A percentile compares a stretch with the other conserved stretches of the same genome.
These are phyloP conservation scores for Ceratocystis cacaofunesta DNA, from an alignment of 2,329 filamentous ascomycete species.

Conservation along the genomic window DNA sequence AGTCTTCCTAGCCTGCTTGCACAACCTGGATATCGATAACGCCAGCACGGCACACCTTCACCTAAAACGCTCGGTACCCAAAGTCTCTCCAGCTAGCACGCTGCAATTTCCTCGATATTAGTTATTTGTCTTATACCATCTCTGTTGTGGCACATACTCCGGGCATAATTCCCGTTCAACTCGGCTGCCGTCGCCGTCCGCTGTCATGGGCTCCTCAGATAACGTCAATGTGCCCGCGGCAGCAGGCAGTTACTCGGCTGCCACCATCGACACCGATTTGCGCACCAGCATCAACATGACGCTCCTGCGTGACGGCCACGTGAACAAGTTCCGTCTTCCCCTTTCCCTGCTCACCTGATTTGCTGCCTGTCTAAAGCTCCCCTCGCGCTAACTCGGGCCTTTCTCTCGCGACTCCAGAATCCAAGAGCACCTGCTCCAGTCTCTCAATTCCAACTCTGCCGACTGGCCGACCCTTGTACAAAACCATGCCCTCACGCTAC, in stretches of 20 bases:
- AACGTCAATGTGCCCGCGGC: slow-evolving; percentile 41
- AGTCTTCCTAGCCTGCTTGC: no score
- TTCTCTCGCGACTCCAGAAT: slow-evolving; percentile 31
- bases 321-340: slow-evolving; percentile 35
- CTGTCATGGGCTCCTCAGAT: slow-evolving; percentile 3
- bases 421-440: slow-evolving; percentile 48
- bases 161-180: no score
- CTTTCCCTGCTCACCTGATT: background rate
- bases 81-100: no score
- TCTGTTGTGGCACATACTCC: no score
- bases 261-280: slow-evolving; percentile 46
- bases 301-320: slow-evolving; percentile 43
- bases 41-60: no score
- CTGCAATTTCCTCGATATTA: no score
- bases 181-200: background rate
- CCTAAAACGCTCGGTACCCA: no score
- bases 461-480: slow-evolving; percentile 51
- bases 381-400: no score
- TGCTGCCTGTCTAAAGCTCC: no score
- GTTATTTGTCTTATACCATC: no score
- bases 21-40: no score
- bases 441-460: slow-evolving; percentile 41
- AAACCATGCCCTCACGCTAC: slow-evolving; percentile 42
- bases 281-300: slow-evolving; percentile 47
- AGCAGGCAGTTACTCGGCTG: slow-evolving; percentile 44